Evolutionary conservation across 2,329 filamentous ascomycete genomes (phyloP).

Genomic region (Diaporthe nobilis): DNA sequence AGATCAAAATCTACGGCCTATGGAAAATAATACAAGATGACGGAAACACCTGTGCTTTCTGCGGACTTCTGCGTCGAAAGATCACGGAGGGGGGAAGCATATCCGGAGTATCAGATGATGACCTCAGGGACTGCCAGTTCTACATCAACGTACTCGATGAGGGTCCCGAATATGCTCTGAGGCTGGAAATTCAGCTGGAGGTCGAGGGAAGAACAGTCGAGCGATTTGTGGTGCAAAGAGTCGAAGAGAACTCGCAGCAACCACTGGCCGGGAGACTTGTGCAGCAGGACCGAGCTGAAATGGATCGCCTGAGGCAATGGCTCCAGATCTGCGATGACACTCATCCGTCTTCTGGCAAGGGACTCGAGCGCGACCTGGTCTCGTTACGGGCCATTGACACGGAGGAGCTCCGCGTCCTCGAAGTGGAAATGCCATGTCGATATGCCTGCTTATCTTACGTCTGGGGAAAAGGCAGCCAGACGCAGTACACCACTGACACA

Average conservation of each 20-base stretch:
- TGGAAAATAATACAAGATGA: neutral
- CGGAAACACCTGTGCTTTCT: neutral
- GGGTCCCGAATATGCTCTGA: neutral
- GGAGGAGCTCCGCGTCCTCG: neutral
- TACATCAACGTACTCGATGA: slow-evolving; percentile 9
- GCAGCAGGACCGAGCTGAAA: neutral
- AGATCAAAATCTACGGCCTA: neutral
- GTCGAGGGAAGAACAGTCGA: neutral
- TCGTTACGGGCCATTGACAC: neutral
- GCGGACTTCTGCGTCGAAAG: neutral
- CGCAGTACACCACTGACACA: neutral
- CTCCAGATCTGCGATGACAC: neutral
- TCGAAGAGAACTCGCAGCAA: neutral
- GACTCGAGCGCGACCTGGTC: neutral
- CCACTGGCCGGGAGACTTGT: neutral
- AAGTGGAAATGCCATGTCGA: neutral
- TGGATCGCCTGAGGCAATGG: neutral
- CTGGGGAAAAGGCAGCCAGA: slow-evolving; percentile 6
- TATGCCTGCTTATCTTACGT: slow-evolving; percentile 17
- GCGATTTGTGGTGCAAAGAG: neutral
- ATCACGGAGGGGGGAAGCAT: neutral
- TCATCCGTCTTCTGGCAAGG: neutral
- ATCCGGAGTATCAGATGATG: neutral
- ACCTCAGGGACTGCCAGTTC: neutral
- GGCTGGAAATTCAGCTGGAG: neutral